Percentiles rank a stretch among this genome's conserved stretches.
Conservation (phyloP, 805 yeast genomes). For the Alloascoidea africana region DNA sequence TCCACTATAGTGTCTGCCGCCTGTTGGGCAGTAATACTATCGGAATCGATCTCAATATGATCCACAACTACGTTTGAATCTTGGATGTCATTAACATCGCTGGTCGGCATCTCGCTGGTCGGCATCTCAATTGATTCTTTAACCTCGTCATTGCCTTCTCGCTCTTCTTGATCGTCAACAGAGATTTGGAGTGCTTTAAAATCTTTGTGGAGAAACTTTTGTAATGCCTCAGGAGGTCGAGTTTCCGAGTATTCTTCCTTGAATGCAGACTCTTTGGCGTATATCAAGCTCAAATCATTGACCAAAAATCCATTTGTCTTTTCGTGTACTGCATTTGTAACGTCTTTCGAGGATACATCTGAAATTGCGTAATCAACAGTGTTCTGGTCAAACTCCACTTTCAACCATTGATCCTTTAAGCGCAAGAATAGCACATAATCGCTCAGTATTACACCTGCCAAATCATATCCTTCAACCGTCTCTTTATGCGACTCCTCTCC, state of each 20-base stretch:
- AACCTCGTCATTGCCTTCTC: slow-evolving; percentile 1
- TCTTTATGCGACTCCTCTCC: background rate
- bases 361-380: background rate
- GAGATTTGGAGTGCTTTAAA: background rate
- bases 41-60: too few relatives aligned
- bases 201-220: background rate
- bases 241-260: background rate
- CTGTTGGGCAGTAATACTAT: too few relatives aligned
- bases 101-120: background rate
- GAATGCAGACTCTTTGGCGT: background rate
- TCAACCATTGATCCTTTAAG: background rate
- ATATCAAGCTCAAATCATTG: background rate
- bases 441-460: background rate
- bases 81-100: background rate
- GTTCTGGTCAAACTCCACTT: background rate
- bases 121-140: background rate
- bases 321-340: background rate
- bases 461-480: background rate
- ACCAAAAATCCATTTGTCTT: background rate
- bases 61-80: too few relatives aligned
- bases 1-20: too few relatives aligned
- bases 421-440: background rate
- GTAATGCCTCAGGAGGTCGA: background rate
- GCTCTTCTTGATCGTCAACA: background rate
- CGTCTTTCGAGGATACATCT: background rate